phyloP scores from a whole-genome alignment of 1,284 basidiomycete species.

The Caloboletus firmus region DNA sequence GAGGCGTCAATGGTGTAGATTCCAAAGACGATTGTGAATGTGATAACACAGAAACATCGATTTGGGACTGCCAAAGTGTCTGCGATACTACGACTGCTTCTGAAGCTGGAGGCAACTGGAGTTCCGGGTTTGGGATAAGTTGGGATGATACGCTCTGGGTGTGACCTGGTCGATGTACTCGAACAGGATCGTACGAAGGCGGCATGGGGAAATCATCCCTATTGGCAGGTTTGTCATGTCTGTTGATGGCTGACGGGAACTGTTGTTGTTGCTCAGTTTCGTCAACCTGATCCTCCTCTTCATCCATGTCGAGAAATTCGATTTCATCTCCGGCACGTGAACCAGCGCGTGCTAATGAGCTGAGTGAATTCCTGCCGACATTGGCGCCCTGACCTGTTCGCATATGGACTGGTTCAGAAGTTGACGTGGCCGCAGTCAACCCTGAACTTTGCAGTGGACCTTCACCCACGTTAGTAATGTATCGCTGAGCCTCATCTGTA shows the following conservation, averaged over 20 bases:
- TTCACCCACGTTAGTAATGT: slow-evolving; percentile 65
- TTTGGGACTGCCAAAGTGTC: slow-evolving; percentile 26
- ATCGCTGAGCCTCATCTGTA: slow-evolving; percentile 71
- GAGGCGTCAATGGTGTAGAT: slow-evolving; percentile 15
- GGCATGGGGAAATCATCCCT: slow-evolving; percentile 46
- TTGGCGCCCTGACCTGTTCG: not conserved
- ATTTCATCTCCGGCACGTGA: slow-evolving; percentile 18
- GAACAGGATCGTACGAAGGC: slow-evolving; percentile 34
- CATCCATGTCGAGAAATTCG: slow-evolving; percentile 62
- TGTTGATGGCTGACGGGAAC: slow-evolving; percentile 12
- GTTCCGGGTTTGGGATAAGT: slow-evolving; percentile 5
- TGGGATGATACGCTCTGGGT: slow-evolving; percentile 13
- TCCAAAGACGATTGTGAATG: slow-evolving; percentile 33
- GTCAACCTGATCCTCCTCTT: slow-evolving; percentile 41
- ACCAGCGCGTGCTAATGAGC: slow-evolving; percentile 1
- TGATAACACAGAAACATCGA: slow-evolving; percentile 24
- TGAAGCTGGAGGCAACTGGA: slow-evolving; percentile 3
- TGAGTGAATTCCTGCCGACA: slow-evolving; percentile 1
- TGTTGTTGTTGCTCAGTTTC: slow-evolving; percentile 29
- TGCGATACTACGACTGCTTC: slow-evolving; percentile 16
- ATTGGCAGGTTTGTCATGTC: slow-evolving; percentile 30
- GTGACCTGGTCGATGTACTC: slow-evolving; percentile 11
- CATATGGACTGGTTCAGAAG: not conserved
- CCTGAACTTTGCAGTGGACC: slow-evolving; percentile 57
- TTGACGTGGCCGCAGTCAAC: not conserved